phyloP scores from a whole-genome alignment of 2,329 filamentous ascomycete species.

The Leptographium procerum region DNA sequence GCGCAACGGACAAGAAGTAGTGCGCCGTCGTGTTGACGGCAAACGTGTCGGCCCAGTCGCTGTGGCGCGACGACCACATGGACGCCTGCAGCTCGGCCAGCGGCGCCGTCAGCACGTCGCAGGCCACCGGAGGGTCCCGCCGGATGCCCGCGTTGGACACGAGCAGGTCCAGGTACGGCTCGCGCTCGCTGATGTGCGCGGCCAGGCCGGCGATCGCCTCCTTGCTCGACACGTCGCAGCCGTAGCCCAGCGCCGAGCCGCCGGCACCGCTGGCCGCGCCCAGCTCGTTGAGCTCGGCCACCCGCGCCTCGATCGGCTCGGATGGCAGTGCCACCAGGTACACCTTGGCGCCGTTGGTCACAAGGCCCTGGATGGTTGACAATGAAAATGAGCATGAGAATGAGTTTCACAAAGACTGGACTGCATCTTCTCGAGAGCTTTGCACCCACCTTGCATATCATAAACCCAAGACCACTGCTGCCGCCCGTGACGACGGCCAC shows the following conservation, averaged over 20 bases:
- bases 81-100: constrained; percentile 18
- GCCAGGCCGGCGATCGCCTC: constrained; percentile 46
- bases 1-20: constrained; percentile 52
- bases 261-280: constrained; percentile 19
- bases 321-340: constrained; percentile 57
- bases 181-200: constrained; percentile 37
- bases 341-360: constrained; percentile 56
- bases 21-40: constrained; percentile 63
- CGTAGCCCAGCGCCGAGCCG: constrained; percentile 22
- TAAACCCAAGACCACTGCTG: constrained; percentile 22
- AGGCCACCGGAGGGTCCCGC: constrained; percentile 5
- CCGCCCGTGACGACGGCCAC: constrained; percentile 23
- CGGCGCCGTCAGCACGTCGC: constrained; percentile 8
- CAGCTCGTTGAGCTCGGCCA: constrained; percentile 48
- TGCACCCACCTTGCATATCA: constrained; percentile 14
- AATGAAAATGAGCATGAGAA: too few relatives aligned
- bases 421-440: too few relatives aligned
- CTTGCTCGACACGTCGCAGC: constrained; percentile 52
- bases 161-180: constrained; percentile 37
- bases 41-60: constrained; percentile 54
- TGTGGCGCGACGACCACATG: constrained; percentile 51
- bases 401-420: too few relatives aligned
- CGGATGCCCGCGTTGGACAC: constrained; percentile 11
- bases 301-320: constrained; percentile 49
- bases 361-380: constrained; percentile 27